A percentile compares a stretch with the other conserved stretches of the same genome.
phyloP scores from a whole-genome alignment of 2,329 filamentous ascomycete genomes.

The Claviceps sp. region DNA sequence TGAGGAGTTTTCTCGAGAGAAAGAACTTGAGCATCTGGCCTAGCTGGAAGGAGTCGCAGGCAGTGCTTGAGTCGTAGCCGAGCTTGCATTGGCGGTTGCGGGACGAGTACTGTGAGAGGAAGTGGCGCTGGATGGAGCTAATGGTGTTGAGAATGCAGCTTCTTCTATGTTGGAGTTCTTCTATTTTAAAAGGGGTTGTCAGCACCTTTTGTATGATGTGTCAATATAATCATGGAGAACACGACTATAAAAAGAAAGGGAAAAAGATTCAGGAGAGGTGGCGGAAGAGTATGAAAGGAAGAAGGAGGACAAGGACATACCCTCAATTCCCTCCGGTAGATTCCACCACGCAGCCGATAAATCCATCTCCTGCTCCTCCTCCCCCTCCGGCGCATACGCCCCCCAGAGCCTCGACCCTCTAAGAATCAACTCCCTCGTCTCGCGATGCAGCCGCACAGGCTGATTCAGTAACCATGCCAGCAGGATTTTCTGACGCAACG shows the following conservation, averaged over 20 bases:
- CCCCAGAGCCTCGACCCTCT: slow-evolving; percentile 50
- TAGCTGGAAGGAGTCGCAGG: slow-evolving; percentile 67
- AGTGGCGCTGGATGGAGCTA: slow-evolving; percentile 55
- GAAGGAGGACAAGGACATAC: slow-evolving; percentile 21
- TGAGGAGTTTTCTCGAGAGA: slow-evolving; percentile 44
- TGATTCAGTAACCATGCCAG: slow-evolving; percentile 53
- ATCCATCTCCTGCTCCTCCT: slow-evolving; percentile 5
- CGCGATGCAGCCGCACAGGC: slow-evolving; percentile 43
- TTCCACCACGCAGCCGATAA: slow-evolving; percentile 53
- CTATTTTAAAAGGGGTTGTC: slow-evolving; percentile 20
- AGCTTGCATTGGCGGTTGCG: slow-evolving; percentile 56
- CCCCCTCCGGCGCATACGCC: slow-evolving; percentile 21
- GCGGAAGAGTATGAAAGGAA: background rate
- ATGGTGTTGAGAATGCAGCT: slow-evolving; percentile 55
- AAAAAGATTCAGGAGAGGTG: no score
- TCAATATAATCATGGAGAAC: no score
- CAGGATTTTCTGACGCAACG: slow-evolving; percentile 55
- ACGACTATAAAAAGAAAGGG: no score
- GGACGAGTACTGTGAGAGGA: slow-evolving; percentile 53
- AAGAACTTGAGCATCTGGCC: slow-evolving; percentile 68
- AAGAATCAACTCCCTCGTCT: slow-evolving; percentile 52
- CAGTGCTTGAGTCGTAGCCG: slow-evolving; percentile 57
- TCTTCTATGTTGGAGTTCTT: slow-evolving; percentile 53
- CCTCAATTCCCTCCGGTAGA: slow-evolving; percentile 54
- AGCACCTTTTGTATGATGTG: background rate